Conservation (phyloP, 202 grass and related monocot species). For the Cymbopogon flexuosus region DNA sequence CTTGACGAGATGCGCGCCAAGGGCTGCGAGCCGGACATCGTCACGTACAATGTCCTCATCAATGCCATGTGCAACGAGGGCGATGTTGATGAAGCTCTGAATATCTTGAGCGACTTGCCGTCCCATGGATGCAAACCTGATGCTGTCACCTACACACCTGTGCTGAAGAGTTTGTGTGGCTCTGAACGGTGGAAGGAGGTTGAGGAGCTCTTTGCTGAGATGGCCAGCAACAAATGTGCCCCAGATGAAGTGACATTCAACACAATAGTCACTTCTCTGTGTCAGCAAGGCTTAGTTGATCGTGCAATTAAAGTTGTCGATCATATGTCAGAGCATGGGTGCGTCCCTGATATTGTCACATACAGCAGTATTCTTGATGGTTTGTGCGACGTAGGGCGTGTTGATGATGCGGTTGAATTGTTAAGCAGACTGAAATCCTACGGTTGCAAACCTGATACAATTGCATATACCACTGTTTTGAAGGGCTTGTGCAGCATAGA, state of each 20-base stretch:
- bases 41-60: slow-evolving; percentile 58
- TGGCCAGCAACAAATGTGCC: slow-evolving; percentile 36
- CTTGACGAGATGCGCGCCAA: slow-evolving; percentile 52
- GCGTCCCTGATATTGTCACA: slow-evolving; percentile 43
- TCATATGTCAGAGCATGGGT: slow-evolving; percentile 55
- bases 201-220: slow-evolving; percentile 46
- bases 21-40: slow-evolving; percentile 48
- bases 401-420: slow-evolving; percentile 42
- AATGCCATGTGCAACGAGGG: slow-evolving; percentile 59
- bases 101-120: slow-evolving; percentile 31
- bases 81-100: slow-evolving; percentile 35
- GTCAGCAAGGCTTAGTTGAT: slow-evolving; percentile 37
- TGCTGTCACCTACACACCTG: slow-evolving; percentile 41
- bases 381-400: slow-evolving; percentile 40
- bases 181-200: slow-evolving; percentile 49
- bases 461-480: slow-evolving; percentile 45
- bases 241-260: slow-evolving; percentile 53
- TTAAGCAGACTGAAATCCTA: slow-evolving; percentile 26
- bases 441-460: slow-evolving; percentile 46
- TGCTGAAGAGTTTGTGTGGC: slow-evolving; percentile 49
- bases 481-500: slow-evolving; percentile 41
- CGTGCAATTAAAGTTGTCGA: slow-evolving; percentile 44
- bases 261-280: slow-evolving; percentile 48
- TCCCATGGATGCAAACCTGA: slow-evolving; percentile 50
- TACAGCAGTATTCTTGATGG: slow-evolving; percentile 49